These are phyloP conservation scores for Passiflora organensis DNA, from an alignment of 345 rosid genomes.

Conservation along the genomic window DNA sequence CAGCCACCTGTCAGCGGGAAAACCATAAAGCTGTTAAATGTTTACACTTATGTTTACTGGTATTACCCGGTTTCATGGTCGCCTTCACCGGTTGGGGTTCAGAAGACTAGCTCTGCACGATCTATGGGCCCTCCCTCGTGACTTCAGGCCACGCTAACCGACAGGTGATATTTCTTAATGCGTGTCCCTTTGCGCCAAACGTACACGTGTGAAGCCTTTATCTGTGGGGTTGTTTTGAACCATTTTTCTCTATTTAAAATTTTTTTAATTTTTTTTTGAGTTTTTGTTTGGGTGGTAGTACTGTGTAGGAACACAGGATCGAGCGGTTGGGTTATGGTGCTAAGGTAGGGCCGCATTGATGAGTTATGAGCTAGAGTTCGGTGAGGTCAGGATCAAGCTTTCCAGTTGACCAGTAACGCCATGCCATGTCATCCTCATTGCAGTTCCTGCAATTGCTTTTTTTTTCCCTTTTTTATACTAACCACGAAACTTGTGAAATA, in stretches of 20 bases:
- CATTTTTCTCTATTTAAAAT: too few relatives aligned
- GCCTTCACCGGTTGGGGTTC: not conserved
- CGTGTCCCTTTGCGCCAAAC: not conserved
- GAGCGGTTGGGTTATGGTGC: conserved; percentile 9
- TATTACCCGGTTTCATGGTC: conserved; percentile 16
- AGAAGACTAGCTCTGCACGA: conserved; percentile 23
- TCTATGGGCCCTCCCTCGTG: conserved; percentile 18
- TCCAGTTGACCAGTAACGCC: conserved; percentile 18
- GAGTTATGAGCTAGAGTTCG: conserved; percentile 14
- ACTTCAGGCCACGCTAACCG: conserved; percentile 30
- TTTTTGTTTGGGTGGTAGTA: not conserved
- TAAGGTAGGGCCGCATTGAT: conserved; percentile 19
- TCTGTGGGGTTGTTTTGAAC: not conserved
- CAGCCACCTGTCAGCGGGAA: conserved; percentile 5
- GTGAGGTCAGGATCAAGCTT: conserved; percentile 23
- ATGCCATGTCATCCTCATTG: conserved; percentile 25
- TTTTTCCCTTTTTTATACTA: too few relatives aligned
- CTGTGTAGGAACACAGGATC: conserved; percentile 1
- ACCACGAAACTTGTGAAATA: too few relatives aligned
- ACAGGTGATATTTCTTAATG: conserved; percentile 26
- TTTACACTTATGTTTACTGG: not conserved
- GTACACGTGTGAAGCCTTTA: conserved; percentile 5
- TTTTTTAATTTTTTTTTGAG: not conserved
- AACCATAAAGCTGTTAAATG: not conserved
- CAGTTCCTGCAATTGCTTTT: not conserved